Evolutionary conservation across 768 basidiomycete species (phyloP).

Genomic region (Russula brevipes): DNA sequence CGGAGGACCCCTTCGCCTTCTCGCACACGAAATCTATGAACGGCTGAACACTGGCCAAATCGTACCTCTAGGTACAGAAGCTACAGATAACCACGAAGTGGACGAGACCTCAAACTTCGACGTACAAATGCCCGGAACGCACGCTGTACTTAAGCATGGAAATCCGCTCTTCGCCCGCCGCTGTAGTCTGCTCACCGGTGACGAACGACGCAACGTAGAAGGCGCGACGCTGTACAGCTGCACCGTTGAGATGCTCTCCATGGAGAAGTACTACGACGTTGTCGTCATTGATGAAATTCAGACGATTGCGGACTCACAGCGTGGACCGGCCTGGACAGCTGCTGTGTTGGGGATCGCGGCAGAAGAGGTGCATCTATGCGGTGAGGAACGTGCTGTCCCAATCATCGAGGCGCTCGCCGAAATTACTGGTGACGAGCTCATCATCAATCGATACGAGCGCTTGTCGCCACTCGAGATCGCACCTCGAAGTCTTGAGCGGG

Average conservation of each 20-base stretch:
- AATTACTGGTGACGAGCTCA: conserved; percentile 75
- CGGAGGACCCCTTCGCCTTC: conserved; percentile 84
- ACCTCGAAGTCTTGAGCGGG: conserved; percentile 53
- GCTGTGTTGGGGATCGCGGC: conserved; percentile 76
- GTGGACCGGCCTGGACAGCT: conserved; percentile 78
- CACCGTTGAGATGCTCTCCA: conserved; percentile 88
- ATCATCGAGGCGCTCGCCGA: conserved; percentile 65
- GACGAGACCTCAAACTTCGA: conserved; percentile 37
- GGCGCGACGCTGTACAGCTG: conserved; percentile 61
- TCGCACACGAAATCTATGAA: conserved; percentile 93
- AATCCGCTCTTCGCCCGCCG: conserved; percentile 47
- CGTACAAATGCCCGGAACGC: conserved; percentile 25
- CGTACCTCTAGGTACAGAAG: conserved; percentile 59
- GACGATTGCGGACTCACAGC: conserved; percentile 75
- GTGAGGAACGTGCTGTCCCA: conserved; percentile 87
- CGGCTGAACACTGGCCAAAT: conserved; percentile 89
- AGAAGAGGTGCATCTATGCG: conserved; percentile 87
- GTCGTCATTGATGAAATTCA: conserved; percentile 97
- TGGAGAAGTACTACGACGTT: conserved; percentile 51
- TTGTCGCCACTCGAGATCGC: conserved; percentile 79
- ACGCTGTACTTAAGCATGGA: conserved; percentile 32
- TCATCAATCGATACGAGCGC: conserved; percentile 79
- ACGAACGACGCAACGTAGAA: conserved; percentile 72
- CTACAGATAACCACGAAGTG: conserved; percentile 37
- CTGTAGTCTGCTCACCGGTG: conserved; percentile 91